Percentiles rank a stretch among this genome's conserved stretches.
Evolutionary conservation across 2,329 filamentous ascomycete genomes (phyloP).

Genomic region (Cylindrodendrum hubeiense): DNA sequence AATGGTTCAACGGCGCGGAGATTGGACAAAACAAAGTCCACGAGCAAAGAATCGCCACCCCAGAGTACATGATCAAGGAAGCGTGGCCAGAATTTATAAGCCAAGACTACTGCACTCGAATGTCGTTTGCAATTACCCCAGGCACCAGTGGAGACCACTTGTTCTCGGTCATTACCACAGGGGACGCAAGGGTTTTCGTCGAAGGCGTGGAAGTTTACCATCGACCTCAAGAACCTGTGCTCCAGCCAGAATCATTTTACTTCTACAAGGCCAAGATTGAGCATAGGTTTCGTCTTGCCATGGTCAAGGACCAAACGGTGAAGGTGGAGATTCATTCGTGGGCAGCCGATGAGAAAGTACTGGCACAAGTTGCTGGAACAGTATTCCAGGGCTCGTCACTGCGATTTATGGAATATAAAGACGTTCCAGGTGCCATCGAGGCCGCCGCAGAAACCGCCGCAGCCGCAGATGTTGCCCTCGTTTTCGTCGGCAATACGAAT

Average conservation of each 20-base stretch:
- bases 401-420: constrained; percentile 3
- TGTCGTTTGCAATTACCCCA: constrained; percentile 12
- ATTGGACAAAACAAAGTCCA: constrained; percentile 19
- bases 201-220: constrained; percentile 1
- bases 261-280: constrained; percentile 4
- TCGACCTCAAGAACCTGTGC: not conserved
- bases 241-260: constrained; percentile 12
- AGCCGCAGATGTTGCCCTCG: not conserved
- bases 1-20: constrained; percentile 21
- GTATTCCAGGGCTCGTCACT: constrained; percentile 15
- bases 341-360: constrained; percentile 5
- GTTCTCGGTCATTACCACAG: constrained; percentile 23
- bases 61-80: constrained; percentile 29
- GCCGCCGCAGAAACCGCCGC: not conserved
- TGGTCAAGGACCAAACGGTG: not conserved
- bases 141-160: constrained; percentile 12
- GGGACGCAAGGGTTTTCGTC: constrained; percentile 2
- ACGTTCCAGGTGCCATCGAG: not conserved
- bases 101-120: constrained; percentile 20
- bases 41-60: not conserved
- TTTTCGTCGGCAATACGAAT: constrained; percentile 59
- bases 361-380: not conserved
- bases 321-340: constrained; percentile 3
- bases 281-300: not conserved
- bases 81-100: constrained; percentile 17